Conservation (phyloP, 2,329 filamentous ascomycete species). For the Fusarium buharicum region DNA sequence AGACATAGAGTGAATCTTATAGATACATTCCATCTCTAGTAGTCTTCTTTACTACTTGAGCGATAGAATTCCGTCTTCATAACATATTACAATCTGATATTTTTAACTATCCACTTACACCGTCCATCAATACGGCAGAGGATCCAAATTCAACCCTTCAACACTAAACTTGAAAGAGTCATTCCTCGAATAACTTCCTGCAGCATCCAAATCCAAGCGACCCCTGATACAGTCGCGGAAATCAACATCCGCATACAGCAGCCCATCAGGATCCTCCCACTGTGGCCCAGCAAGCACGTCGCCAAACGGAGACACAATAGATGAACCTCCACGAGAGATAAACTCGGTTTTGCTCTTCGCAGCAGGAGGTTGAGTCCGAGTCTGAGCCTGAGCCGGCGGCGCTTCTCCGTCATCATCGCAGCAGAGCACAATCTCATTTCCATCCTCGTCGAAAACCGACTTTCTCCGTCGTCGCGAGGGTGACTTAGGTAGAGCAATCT, state of each 20-base stretch:
- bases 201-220: constrained; percentile 83
- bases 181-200: constrained; percentile 83
- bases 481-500: constrained; percentile 56
- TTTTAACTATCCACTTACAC: constrained; percentile 7
- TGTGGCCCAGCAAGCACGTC: constrained; percentile 83
- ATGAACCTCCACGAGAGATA: constrained; percentile 80
- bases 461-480: constrained; percentile 47
- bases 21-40: too few species aligned
- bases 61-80: too few species aligned
- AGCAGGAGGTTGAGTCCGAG: constrained; percentile 19
- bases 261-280: constrained; percentile 79
- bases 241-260: constrained; percentile 80
- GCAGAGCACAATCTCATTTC: constrained; percentile 64
- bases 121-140: constrained; percentile 61
- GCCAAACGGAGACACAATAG: constrained; percentile 81
- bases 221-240: constrained; percentile 89
- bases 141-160: constrained; percentile 66
- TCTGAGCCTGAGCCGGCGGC: constrained; percentile 12
- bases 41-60: too few species aligned
- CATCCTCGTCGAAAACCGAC: constrained; percentile 63
- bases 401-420: constrained; percentile 45
- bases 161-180: constrained; percentile 72
- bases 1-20: too few species aligned
- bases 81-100: constrained; percentile 26
- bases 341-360: constrained; percentile 54